Evolutionary conservation across 352 stramenopile species (phyloP).

Genomic region (Phytophthora pseudosyringae): DNA sequence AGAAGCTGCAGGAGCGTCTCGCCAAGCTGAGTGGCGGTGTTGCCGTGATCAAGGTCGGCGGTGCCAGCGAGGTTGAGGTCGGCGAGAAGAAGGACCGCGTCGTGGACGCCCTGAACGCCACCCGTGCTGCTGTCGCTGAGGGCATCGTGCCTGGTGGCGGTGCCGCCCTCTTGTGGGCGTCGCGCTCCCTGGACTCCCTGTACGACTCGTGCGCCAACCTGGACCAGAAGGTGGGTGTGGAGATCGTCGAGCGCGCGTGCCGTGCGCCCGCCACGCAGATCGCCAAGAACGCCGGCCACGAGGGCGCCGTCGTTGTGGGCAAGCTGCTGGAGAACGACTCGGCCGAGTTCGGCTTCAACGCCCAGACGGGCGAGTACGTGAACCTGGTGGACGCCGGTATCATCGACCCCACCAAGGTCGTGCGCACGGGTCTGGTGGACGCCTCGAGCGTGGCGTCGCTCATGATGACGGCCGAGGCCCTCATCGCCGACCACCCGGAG

Average conservation of each 20-base stretch:
- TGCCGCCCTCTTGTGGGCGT: conserved; percentile 97
- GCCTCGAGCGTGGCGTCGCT: conserved; percentile 98
- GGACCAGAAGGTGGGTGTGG: conserved; percentile 98
- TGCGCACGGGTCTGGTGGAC: conserved; percentile 98
- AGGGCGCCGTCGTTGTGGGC: conserved; percentile 98
- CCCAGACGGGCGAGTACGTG: conserved; percentile 96
- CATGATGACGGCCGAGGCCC: conserved; percentile 99
- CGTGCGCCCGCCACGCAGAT: conserved; percentile 97
- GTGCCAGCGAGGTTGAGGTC: conserved; percentile 98
- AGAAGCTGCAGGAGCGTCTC: conserved; percentile 99
- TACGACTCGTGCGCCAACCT: conserved; percentile 94
- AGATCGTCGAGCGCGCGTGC: conserved; percentile 97
- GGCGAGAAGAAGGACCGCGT: conserved; percentile 99
- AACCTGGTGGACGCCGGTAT: conserved; percentile 99
- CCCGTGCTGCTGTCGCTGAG: conserved; percentile 98
- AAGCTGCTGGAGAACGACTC: conserved; percentile 98
- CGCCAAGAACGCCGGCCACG: conserved; percentile 97
- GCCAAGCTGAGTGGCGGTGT: conserved; percentile 99
- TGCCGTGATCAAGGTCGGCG: conserved; percentile 99
- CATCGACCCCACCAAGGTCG: conserved; percentile 98
- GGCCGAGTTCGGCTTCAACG: conserved; percentile 97
- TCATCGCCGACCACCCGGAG: conserved; percentile 97
- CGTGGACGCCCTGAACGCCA: conserved; percentile 99
- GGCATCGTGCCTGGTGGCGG: conserved; percentile 99
- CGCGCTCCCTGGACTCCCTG: conserved; percentile 90